phyloP scores from a whole-genome alignment of 2,329 filamentous ascomycete genomes.

The Xylariaceae sp. region DNA sequence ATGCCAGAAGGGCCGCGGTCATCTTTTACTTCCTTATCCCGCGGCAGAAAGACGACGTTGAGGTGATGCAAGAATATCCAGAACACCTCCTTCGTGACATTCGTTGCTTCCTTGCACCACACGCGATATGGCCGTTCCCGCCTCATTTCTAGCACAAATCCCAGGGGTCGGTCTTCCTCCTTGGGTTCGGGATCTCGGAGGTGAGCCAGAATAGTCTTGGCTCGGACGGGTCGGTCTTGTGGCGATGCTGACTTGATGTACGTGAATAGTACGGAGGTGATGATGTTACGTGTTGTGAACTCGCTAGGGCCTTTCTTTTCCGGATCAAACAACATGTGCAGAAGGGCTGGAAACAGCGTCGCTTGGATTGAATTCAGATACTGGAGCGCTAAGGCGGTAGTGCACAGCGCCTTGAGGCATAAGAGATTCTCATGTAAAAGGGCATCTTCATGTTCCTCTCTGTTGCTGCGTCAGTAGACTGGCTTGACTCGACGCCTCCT shows the following conservation, averaged over 20 bases:
- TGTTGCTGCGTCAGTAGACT: constrained; percentile 36
- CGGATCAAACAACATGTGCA: constrained; percentile 92
- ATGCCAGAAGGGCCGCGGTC: constrained; percentile 34
- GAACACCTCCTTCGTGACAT: constrained; percentile 96
- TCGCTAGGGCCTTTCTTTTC: constrained; percentile 97
- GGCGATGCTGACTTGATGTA: constrained; percentile 68
- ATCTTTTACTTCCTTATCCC: constrained; percentile 35
- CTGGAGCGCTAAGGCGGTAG: constrained; percentile 77
- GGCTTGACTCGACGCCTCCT: not conserved
- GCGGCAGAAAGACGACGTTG: constrained; percentile 71
- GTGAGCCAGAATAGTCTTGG: constrained; percentile 69
- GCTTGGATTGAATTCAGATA: constrained; percentile 75
- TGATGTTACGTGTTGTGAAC: constrained; percentile 86
- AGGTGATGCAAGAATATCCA: constrained; percentile 98
- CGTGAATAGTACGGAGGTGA: constrained; percentile 83
- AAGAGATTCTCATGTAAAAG: constrained; percentile 87
- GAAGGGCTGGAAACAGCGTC: constrained; percentile 76
- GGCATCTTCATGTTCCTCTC: constrained; percentile 92
- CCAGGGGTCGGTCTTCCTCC: constrained; percentile 69
- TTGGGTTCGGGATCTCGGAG: constrained; percentile 73
- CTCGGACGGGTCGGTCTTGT: constrained; percentile 60
- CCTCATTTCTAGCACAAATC: constrained; percentile 86
- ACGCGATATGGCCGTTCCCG: constrained; percentile 81
- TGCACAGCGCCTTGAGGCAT: constrained; percentile 90
- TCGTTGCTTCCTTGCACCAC: constrained; percentile 88